These are phyloP conservation scores for Sphagnum fallax DNA, from an alignment of 228 moss, liverwort and hornwort species.

Conservation along the genomic window DNA sequence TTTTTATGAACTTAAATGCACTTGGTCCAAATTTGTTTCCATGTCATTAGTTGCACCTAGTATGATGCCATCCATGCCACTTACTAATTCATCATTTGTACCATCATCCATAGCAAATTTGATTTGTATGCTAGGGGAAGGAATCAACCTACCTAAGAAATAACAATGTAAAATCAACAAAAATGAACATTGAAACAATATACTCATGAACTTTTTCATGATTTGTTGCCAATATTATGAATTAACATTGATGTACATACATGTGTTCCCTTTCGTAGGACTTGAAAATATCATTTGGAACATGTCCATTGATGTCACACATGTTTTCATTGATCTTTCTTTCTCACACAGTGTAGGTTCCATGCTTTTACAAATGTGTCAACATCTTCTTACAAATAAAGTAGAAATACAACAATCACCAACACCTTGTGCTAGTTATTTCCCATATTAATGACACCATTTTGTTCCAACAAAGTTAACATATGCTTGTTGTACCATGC, in stretches of 20 bases:
- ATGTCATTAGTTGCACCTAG: too few relatives aligned
- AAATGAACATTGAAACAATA: too few relatives aligned
- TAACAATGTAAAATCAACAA: too few relatives aligned
- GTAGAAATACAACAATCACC: not conserved
- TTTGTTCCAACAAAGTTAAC: not conserved
- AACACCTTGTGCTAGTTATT: not conserved
- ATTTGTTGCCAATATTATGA: too few relatives aligned
- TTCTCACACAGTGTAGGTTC: not conserved
- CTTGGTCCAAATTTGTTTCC: too few relatives aligned
- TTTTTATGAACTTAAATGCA: too few relatives aligned
- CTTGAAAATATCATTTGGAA: not conserved
- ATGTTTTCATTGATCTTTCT: not conserved
- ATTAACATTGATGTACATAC: not conserved
- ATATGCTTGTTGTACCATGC: constrained; percentile 1
- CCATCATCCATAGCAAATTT: too few relatives aligned
- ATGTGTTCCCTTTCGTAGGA: not conserved
- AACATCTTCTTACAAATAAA: not conserved
- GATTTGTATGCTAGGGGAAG: too few relatives aligned
- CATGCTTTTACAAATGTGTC: not conserved
- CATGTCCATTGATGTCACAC: not conserved
- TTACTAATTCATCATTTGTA: too few relatives aligned
- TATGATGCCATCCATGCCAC: too few relatives aligned
- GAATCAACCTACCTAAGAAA: too few relatives aligned
- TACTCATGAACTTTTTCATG: too few relatives aligned
- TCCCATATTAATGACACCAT: not conserved